Evolutionary conservation across 768 basidiomycete species (phyloP), one percentile per base, ranked within the genome.

Genomic region (Boletales sp.): DNA sequence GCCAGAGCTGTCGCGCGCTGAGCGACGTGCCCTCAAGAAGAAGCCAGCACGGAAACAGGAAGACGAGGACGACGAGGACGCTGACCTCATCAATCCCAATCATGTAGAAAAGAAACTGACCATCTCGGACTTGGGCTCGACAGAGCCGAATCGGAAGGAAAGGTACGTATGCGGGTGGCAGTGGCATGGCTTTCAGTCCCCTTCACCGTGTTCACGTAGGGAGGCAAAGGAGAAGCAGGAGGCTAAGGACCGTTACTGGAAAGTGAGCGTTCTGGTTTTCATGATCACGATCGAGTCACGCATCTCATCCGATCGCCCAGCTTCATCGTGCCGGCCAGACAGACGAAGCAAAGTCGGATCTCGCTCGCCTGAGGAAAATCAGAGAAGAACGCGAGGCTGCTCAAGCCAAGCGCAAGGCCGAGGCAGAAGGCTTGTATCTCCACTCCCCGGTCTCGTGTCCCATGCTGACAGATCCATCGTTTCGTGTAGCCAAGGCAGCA

Each of bases 171-270:
- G 35, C 50, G 29, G 24, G 55, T 45, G 12, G 13, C 45, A 0
- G 13, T 24, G 15, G 24, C 31, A 30, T 2, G 24, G 18, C 24
- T 27, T 18, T 30, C 10, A 31, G 50, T 18, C n/a, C 1, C 6
- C 24, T 42, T 50, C 14, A 50, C 29, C 10, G 13, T 32, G 17
- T 27, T 36, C 9, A 18, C 30, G 13, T 19, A 94, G 94, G 56
- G 94, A 97, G 64, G 85, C 84, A 63, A 93, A 94, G 64, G 92
- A 94, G 69, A 94, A 93, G 73, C 79, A 87, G 60, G 92, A 93
- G 1, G 90, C 92, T 2, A 82, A 90, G 63, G 90, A 92, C 24
- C 74, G 79, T 21, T 95, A 95, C 67, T 85, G 85, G 84, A 91
- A 94, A 80, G 87, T 89, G 24, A 1, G 73, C 54, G 13, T 11